Conservation (phyloP, 305 asterid species). For the Fraxinus nigra region DNA sequence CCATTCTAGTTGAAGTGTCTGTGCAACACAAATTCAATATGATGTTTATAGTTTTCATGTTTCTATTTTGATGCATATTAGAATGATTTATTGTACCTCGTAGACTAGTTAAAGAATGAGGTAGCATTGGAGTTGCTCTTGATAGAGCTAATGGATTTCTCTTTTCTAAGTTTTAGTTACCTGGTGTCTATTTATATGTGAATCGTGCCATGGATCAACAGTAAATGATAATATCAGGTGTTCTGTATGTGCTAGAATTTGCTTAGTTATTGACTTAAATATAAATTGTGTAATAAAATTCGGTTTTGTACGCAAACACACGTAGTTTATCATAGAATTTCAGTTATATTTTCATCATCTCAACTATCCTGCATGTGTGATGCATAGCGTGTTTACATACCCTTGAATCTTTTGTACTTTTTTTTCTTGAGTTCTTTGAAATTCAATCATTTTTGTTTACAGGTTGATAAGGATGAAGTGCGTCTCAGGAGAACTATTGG, state of each 20-base stretch:
- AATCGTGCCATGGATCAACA: neutral
- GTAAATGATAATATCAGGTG: neutral
- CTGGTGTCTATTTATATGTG: constrained; percentile 2
- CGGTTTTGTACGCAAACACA: neutral
- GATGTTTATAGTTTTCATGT: constrained; percentile 6
- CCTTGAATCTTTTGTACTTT: constrained; percentile 11
- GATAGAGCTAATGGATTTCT: neutral
- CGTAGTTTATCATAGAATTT: constrained; percentile 6
- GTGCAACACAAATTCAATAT: neutral
- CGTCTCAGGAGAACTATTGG: constrained; percentile 97
- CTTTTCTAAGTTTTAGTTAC: neutral
- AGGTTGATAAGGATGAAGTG: constrained; percentile 99
- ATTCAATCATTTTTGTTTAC: constrained; percentile 23
- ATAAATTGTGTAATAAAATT: neutral
- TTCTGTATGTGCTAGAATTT: neutral
- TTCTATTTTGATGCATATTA: neutral
- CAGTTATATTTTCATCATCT: constrained; percentile 5
- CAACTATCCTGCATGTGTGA: neutral
- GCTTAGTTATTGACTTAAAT: constrained; percentile 7
- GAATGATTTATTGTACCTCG: neutral
- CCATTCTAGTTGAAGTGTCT: neutral
- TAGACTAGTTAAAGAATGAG: constrained; percentile 8
- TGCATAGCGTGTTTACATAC: constrained; percentile 2
- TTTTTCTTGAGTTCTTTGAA: constrained; percentile 10
- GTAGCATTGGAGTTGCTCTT: neutral